phyloP scores from a whole-genome alignment of 2,329 filamentous ascomycete genomes.

The Drechmeria coniospora region DNA sequence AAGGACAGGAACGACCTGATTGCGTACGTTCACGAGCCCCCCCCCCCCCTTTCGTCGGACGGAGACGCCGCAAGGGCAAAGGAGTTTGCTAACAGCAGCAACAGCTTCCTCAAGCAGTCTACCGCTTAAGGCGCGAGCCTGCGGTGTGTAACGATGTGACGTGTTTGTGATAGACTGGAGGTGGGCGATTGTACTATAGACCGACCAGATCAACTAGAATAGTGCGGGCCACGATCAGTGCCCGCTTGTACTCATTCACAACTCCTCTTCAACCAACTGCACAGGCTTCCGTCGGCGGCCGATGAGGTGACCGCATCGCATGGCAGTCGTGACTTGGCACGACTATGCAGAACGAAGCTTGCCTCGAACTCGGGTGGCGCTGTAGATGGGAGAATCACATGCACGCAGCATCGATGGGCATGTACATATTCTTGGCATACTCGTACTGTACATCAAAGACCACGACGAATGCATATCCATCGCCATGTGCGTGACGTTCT shows the following conservation, averaged over 20 bases:
- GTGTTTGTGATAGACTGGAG: conserved; percentile 18
- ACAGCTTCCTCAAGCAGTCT: conserved; percentile 51
- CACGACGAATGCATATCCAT: no score
- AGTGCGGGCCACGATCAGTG: conserved; percentile 11
- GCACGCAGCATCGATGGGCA: no score
- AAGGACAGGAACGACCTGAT: conserved; percentile 99
- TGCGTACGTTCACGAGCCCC: conserved; percentile 47
- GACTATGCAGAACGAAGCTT: no score
- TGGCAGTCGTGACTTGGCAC: no score
- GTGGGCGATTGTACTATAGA: conserved; percentile 24
- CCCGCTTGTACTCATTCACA: conserved; percentile 18
- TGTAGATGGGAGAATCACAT: no score
- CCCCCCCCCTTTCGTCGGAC: neutral
- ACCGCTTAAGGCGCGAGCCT: conserved; percentile 42
- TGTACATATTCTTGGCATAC: no score
- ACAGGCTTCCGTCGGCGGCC: no score
- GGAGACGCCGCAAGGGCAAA: neutral
- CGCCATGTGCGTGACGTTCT: no score
- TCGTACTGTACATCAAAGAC: no score
- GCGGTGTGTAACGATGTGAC: conserved; percentile 18
- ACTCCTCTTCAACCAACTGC: conserved; percentile 17
- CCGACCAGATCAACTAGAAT: conserved; percentile 18
- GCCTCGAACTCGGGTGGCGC: no score
- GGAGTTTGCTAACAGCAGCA: conserved; percentile 10
- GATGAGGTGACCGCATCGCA: no score